Percentiles rank a stretch among this genome's conserved stretches.
phyloP scores from a whole-genome alignment of 345 rosid genomes.

The Murraya koenigii region DNA sequence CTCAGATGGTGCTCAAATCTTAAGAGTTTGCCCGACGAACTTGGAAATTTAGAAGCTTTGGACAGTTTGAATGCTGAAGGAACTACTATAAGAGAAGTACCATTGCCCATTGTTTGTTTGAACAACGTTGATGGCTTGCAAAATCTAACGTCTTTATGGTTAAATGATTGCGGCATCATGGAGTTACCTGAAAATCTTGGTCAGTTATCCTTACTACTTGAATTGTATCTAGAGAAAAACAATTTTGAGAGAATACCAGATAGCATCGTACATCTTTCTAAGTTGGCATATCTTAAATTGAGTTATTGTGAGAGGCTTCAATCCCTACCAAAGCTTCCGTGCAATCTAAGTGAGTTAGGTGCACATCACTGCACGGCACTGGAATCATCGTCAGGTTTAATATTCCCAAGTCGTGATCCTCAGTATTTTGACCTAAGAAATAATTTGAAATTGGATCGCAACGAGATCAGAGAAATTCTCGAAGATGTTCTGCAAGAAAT shows the following conservation, averaged over 20 bases:
- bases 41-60: too few relatives aligned
- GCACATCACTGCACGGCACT: too few relatives aligned
- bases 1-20: neutral
- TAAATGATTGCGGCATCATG: slow-evolving; percentile 26
- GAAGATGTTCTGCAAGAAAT: neutral
- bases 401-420: slow-evolving; percentile 10
- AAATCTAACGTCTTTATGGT: slow-evolving; percentile 23
- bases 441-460: neutral
- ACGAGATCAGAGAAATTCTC: neutral
- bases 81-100: too few relatives aligned
- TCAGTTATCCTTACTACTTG: too few relatives aligned
- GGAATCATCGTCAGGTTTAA: neutral
- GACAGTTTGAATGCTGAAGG: too few relatives aligned
- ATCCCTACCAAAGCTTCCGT: slow-evolving; percentile 18
- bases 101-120: neutral
- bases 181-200: neutral
- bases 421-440: slow-evolving; percentile 23
- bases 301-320: slow-evolving; percentile 29
- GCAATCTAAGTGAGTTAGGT: too few relatives aligned
- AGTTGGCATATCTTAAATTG: slow-evolving; percentile 15
- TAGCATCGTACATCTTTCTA: slow-evolving; percentile 23
- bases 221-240: too few relatives aligned
- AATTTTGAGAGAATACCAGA: too few relatives aligned
- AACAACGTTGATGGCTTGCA: slow-evolving; percentile 17
- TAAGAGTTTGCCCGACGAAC: neutral